Percentiles rank a stretch among this genome's conserved stretches.
These are phyloP conservation scores for Trametes sp. DNA, from an alignment of 1,284 basidiomycete genomes.

Conservation along the genomic window DNA sequence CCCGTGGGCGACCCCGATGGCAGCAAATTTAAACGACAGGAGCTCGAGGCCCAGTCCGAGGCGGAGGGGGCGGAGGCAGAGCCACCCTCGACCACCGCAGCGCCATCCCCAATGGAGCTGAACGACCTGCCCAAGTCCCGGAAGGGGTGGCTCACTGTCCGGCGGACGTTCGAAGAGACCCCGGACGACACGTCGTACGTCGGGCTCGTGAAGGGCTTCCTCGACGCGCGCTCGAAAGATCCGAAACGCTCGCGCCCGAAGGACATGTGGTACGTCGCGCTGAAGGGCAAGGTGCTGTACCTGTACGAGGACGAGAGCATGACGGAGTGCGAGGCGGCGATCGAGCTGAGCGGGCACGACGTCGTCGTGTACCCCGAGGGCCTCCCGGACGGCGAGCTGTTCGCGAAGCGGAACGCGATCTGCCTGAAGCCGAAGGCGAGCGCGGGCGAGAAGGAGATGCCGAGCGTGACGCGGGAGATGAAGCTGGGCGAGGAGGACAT, in stretches of 20 bases:
- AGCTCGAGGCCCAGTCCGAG: conserved; percentile 37
- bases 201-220: conserved; percentile 72
- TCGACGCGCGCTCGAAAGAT: conserved; percentile 80
- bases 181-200: conserved; percentile 70
- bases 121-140: conserved; percentile 71
- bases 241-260: conserved; percentile 81
- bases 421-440: conserved; percentile 67
- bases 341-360: conserved; percentile 80
- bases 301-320: conserved; percentile 91
- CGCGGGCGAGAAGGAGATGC: conserved; percentile 46
- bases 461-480: conserved; percentile 65
- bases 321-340: conserved; percentile 85
- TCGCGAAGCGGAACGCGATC: conserved; percentile 88
- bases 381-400: conserved; percentile 85
- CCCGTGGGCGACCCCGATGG: conserved; percentile 65
- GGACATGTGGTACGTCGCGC: conserved; percentile 88
- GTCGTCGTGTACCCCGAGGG: conserved; percentile 79
- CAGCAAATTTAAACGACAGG: conserved; percentile 40
- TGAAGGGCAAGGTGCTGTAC: conserved; percentile 90
- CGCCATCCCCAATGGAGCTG: conserved; percentile 46
- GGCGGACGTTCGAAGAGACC: conserved; percentile 79
- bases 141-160: conserved; percentile 87
- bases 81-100: conserved; percentile 36
- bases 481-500: conserved; percentile 48
- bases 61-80: conserved; percentile 39